Percentiles rank a stretch among this genome's conserved stretches.
These are phyloP conservation scores for Linnemannia hyalina DNA, from an alignment of 192 early-diverging fungal genomes.

Conservation along the genomic window DNA sequence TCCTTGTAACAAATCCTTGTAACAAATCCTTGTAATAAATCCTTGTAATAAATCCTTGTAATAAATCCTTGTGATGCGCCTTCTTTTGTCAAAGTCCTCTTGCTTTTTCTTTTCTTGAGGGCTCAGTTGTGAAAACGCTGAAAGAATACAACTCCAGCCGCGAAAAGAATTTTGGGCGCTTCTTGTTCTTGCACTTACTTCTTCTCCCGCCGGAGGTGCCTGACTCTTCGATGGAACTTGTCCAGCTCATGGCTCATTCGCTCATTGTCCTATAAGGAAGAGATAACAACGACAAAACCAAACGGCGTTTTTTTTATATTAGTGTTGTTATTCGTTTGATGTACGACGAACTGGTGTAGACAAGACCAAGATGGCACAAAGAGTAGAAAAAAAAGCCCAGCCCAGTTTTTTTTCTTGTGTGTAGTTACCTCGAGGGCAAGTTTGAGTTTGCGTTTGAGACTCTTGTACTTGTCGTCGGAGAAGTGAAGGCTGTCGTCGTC, in stretches of 20 bases:
- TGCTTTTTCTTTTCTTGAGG: background rate
- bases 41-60: no score
- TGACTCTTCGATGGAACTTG: slow-evolving; percentile 35
- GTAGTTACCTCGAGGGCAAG: slow-evolving; percentile 59
- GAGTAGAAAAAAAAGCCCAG: background rate
- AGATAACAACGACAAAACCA: background rate
- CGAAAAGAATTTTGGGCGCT: background rate
- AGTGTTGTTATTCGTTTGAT: background rate
- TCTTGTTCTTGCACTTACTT: slow-evolving; percentile 19
- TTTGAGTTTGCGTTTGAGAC: slow-evolving; percentile 59
- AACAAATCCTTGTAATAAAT: no score
- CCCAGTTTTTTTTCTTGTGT: background rate
- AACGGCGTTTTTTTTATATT: background rate
- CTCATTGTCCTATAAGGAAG: slow-evolving; percentile 28
- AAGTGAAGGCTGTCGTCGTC: background rate
- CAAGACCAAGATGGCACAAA: background rate
- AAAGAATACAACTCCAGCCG: background rate
- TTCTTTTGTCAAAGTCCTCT: background rate
- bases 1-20: no score
- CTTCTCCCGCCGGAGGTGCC: slow-evolving; percentile 45
- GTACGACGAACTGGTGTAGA: background rate
- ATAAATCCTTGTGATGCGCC: no score
- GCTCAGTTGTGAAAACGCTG: no score
- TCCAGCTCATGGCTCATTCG: slow-evolving; percentile 32
- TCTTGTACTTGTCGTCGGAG: slow-evolving; percentile 59